Conservation (phyloP, 768 basidiomycete species). For the Podaxis sp. region DNA sequence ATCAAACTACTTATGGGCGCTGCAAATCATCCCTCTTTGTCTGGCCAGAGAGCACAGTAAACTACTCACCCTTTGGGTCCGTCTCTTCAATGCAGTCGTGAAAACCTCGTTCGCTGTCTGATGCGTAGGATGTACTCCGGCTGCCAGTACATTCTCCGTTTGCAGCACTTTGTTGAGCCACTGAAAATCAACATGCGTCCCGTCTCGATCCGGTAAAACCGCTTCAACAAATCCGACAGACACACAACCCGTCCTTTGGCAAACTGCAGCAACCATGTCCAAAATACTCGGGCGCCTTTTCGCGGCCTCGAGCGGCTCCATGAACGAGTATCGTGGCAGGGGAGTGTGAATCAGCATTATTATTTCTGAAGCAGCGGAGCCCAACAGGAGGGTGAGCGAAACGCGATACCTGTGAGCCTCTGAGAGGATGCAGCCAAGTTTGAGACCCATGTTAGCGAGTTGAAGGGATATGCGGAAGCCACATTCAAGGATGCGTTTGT, state of each 20-base stretch:
- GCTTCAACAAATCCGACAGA: constrained; percentile 8
- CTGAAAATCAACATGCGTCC: constrained; percentile 3
- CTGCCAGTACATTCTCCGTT: neutral
- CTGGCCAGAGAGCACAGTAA: neutral
- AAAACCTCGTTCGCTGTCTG: constrained; percentile 1
- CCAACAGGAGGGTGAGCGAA: constrained; percentile 11
- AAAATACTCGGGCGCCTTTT: neutral
- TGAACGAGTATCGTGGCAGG: neutral
- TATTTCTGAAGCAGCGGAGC: constrained; percentile 5
- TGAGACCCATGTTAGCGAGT: constrained; percentile 1
- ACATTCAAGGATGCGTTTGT: constrained; percentile 1
- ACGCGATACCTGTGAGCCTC: no score
- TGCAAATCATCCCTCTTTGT: neutral
- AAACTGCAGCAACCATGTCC: constrained; percentile 9
- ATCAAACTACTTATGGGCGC: neutral
- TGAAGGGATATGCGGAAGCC: neutral
- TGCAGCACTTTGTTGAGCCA: neutral
- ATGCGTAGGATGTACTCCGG: constrained; percentile 6
- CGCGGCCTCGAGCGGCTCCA: neutral
- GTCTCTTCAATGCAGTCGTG: neutral
- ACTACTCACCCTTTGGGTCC: neutral
- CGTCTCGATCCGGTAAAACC: neutral
- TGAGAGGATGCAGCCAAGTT: neutral
- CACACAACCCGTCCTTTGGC: neutral
- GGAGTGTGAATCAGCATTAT: constrained; percentile 4